Evolutionary conservation across 176 grass and related monocot genomes (phyloP).

Genomic region (Poa annua): DNA sequence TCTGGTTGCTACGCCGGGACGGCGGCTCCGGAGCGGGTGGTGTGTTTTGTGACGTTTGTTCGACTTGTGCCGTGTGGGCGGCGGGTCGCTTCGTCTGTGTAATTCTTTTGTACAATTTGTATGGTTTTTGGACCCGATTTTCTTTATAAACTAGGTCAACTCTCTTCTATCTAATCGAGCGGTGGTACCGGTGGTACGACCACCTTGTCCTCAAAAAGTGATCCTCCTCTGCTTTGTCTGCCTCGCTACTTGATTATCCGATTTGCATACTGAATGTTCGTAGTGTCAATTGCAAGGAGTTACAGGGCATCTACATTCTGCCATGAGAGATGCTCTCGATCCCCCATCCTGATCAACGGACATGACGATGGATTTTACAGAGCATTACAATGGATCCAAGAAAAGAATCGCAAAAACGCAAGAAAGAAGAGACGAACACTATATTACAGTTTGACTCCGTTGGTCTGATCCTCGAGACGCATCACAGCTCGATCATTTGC

Average conservation of each 20-base stretch:
- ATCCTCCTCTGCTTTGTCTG: background rate
- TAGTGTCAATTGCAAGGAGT: background rate
- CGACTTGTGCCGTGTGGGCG: too few relatives aligned
- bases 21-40: too few relatives aligned
- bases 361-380: background rate
- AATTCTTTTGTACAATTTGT: too few relatives aligned
- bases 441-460: conserved; percentile 14
- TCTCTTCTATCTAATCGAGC: too few relatives aligned
- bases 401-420: background rate
- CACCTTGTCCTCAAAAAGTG: too few relatives aligned
- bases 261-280: background rate
- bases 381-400: background rate
- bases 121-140: too few relatives aligned
- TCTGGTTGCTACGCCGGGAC: too few relatives aligned
- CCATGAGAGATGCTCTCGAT: background rate
- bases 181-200: too few relatives aligned
- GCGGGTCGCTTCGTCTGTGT: too few relatives aligned
- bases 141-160: too few relatives aligned
- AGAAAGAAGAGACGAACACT: background rate
- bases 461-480: background rate
- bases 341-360: background rate
- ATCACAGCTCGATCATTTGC: background rate
- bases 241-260: background rate
- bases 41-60: too few relatives aligned
- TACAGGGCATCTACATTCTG: conserved; percentile 35